phyloP scores from a whole-genome alignment of 108 stramenopile genomes.

The Nitzschia sp. region DNA sequence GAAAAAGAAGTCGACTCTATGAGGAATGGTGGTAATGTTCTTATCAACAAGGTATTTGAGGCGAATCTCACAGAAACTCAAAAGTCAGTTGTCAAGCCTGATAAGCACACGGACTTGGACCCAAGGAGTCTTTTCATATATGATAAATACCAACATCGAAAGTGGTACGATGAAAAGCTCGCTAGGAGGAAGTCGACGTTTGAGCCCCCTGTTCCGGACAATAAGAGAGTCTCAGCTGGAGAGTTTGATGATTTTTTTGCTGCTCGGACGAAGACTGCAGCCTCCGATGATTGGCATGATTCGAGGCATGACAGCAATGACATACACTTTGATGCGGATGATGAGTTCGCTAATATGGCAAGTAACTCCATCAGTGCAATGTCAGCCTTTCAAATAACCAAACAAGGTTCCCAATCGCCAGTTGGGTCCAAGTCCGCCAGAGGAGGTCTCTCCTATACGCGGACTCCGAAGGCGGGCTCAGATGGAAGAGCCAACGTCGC shows the following conservation, averaged over 20 bases:
- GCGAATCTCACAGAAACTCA: constrained; percentile 25
- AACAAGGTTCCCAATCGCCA: background rate
- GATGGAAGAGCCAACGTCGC: constrained; percentile 1
- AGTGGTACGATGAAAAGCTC: constrained; percentile 18
- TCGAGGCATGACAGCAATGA: constrained; percentile 5
- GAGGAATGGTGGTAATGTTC: constrained; percentile 66
- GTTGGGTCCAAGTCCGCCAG: background rate
- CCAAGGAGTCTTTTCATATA: constrained; percentile 23
- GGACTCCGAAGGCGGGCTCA: background rate
- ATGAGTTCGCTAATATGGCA: background rate
- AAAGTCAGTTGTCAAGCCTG: constrained; percentile 8
- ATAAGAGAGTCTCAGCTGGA: background rate
- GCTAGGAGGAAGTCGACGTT: background rate
- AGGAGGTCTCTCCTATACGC: constrained; percentile 4
- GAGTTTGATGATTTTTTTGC: constrained; percentile 22
- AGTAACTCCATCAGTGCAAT: constrained; percentile 4
- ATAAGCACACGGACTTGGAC: constrained; percentile 25
- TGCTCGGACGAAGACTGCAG: background rate
- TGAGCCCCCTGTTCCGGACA: background rate
- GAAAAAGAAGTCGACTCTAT: constrained; percentile 67
- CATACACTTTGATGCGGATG: background rate
- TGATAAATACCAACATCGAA: constrained; percentile 33
- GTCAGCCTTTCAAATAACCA: constrained; percentile 2
- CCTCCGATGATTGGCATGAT: constrained; percentile 10
- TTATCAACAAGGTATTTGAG: constrained; percentile 64